Evolutionary conservation across 1,284 basidiomycete species (phyloP).

Genomic region (Amylostereum chailletii): DNA sequence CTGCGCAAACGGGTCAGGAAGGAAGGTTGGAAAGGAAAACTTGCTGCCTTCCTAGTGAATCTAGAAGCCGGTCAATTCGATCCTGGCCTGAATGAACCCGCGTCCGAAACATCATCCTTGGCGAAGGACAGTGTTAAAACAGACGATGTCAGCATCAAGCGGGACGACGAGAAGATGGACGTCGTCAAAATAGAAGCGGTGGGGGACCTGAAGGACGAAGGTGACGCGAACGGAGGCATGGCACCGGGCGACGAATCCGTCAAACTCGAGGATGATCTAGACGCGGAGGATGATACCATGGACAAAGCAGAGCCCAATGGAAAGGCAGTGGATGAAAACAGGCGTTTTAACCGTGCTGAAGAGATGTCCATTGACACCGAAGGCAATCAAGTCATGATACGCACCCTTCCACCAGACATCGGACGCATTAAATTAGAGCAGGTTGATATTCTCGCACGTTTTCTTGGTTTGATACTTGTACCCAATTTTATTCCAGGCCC

Average conservation of each 20-base stretch:
- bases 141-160: constrained; percentile 17
- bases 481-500: constrained; percentile 35
- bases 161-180: constrained; percentile 3
- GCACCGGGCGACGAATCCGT: constrained; percentile 34
- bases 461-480: constrained; percentile 8
- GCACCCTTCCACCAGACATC: constrained; percentile 88
- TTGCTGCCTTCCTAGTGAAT: constrained; percentile 67
- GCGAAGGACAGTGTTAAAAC: constrained; percentile 34
- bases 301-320: constrained; percentile 50
- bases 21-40: constrained; percentile 71
- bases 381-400: constrained; percentile 87
- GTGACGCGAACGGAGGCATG: constrained; percentile 18
- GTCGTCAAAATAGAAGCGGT: constrained; percentile 9
- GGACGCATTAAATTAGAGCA: constrained; percentile 82
- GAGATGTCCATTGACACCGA: constrained; percentile 71
- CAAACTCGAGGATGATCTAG: constrained; percentile 39
- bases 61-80: constrained; percentile 81
- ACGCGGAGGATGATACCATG: constrained; percentile 62
- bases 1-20: constrained; percentile 71
- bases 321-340: constrained; percentile 36
- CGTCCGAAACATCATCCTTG: constrained; percentile 32
- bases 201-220: constrained; percentile 15
- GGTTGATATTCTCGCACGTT: constrained; percentile 34
- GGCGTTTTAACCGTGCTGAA: constrained; percentile 50
- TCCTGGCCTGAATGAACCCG: constrained; percentile 53